Base-by-base conservation (phyloP, 345 rosid genomes). In the Mercurialis annua region DNA sequence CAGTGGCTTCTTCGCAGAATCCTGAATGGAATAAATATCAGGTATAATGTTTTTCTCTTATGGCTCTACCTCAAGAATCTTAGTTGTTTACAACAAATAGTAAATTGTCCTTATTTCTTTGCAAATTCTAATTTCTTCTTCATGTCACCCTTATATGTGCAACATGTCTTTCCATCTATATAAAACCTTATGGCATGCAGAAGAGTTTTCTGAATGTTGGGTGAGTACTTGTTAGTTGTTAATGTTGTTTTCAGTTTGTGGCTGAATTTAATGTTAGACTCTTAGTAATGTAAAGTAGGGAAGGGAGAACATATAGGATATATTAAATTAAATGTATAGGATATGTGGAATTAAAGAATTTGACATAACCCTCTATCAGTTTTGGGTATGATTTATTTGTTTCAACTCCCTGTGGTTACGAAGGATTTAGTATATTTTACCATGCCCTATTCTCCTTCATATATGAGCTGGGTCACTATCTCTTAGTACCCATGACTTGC, bases 1-100 rank as follows among this genome's bases (percentile, higher is more conserved):
- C 76, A 75, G 88, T 73, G 53, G 76, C 83, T 86, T 71, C 84
- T 29, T 69, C 92, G 34, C 88, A 80, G 72, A 81, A 60, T 71
- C 52, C 85, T 4, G 92, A 85, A 43, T 94, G 99, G 97, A 90
- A 86, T 73, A 92, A 92, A 55, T 89, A 86, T 84, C 96, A 89
- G 90, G 99, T 89, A 76, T 55, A 7, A 20, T 34, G 9, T 67
- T 40, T 31, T 23, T 49, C 18, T n/a, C 42, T 29, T 14, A 27
- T 43, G 21, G 36, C 34, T 24, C 50, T 38, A 5, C 20, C 40
- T 43, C 64, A 21, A n/a, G 38, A 54, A 12, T 8, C 15, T 44
- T 36, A 57, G 65, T 26, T 51, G 29, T 51, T 38, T 57, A 48
- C 33, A 33, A 9, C 26, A 31, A 30, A 12, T 33, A 66, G 16